Base-by-base conservation (phyloP, 2,329 filamentous ascomycete genomes). In the Aspergillus terreus region DNA sequence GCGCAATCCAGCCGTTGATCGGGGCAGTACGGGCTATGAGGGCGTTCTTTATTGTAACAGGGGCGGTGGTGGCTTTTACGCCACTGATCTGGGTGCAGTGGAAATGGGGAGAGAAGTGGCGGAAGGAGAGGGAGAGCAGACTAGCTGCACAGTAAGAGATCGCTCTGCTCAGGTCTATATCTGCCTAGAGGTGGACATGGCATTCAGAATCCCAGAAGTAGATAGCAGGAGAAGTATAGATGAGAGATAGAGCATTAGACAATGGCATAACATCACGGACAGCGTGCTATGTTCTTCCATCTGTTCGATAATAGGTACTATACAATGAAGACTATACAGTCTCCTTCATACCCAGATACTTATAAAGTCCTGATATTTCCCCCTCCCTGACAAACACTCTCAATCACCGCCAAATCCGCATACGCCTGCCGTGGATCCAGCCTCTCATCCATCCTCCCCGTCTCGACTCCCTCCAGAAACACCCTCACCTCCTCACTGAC, bases 1-100 rank as follows among this genome's bases (percentile, higher is more conserved):
- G 67, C 15, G 60, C 58, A 6, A 51, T 68, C 1, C 60, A 69
- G 27, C 63, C 66, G 14, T 60, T 74, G 1, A 64, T 73, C 27
- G 58, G 68, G 40, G 56, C 57, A 3, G 43, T 72, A 15, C 64
- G 56, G 19, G 76, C 62, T 2, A 45, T 54, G 17, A 64, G 51
- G 15, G 43, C 63, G 6, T 67, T 68, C 46, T 23, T 65, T 17
- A 33, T 68, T 27, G 58, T 68, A 14, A 60, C 63, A n/a, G 63
- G 64, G 6, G 58, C 66, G 36, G 62, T 58, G 4, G n/a, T 65
- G 11, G 38, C 35, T 11, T 60, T 64, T 57, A 49, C 55, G 6
- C 62, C 63, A 10, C 54, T 67, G 30, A 36, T 67, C 3, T 51
- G 52, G 42, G 45, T 63, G 15, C 64, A 67, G 48, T 60, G 59